Base-by-base conservation (phyloP, 805 yeast genomes). In the Pichia paraexigua region DNA sequence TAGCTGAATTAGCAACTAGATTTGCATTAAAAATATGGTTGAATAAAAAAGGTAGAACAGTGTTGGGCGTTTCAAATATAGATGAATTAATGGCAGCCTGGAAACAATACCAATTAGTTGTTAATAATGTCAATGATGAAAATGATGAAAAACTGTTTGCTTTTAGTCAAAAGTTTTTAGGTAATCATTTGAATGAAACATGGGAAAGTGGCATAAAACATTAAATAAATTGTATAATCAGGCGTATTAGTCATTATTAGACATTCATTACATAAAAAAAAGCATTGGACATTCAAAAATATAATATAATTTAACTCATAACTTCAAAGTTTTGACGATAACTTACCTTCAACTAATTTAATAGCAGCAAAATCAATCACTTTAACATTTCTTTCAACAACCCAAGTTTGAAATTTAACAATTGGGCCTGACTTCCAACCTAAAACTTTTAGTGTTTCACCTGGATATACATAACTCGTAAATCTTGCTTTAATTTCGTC, bases 381-480 rank as follows among this genome's bases (percentile, higher is more conserved):
- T 60, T 80, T 75, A 42, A 81, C 75, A 60, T 80, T 77, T 68
- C 96, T 83, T 62, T 87, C 95, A 53, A 85, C 81, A 52, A 84
- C 87, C 65, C 80, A 79, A 12, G 95, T 81, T 70, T 86, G 95
- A 82, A 91, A 92, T 53, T 80, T 73, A 47, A 89, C 83, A 46
- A 74, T 64, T 56, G 79, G 66, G 51, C 85, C 85, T 49, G 79
- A 76, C 67, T 83, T 87, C 99, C 99, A 92, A 30, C 95, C 95
- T 49, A 71, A 71, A 28, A 92, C 80, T 60, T 77, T 78, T 66
- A 92, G 75, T 17, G 87, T 83, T 70, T 92, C 97, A 58, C 98
- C 99, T 10, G 97, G 97, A 79, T 80, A 91, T 24, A 92, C 97
- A 60, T 87, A 83, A 62, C 90, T 90, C 21, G 95, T 79, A 69